Conservation (phyloP, 208 protist genomes). For the Sergeia podlipaevii region DNA sequence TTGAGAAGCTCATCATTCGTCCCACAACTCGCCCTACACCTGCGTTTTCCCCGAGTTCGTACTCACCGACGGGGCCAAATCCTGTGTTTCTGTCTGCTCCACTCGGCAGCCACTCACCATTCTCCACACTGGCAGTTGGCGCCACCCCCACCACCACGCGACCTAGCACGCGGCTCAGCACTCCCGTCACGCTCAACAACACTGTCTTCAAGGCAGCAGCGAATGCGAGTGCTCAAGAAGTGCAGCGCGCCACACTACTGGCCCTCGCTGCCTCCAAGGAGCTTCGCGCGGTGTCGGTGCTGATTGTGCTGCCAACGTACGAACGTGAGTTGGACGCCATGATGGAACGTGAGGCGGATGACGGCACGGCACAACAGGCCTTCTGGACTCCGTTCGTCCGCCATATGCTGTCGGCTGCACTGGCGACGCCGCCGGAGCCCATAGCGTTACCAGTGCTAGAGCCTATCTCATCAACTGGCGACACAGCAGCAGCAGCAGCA, state of each 20-base stretch:
- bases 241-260: conserved; percentile 45
- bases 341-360: conserved; percentile 18
- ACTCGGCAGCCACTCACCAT: no score
- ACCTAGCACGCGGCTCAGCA: conserved; percentile 8
- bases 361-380: conserved; percentile 23
- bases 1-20: conserved; percentile 56
- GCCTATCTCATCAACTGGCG: no score
- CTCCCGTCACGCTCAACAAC: conserved; percentile 23
- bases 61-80: background rate
- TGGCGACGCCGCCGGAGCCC: background rate
- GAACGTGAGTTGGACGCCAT: conserved; percentile 27
- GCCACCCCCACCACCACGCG: background rate
- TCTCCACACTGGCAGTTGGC: background rate
- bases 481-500: no score
- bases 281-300: conserved; percentile 37
- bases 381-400: conserved; percentile 62
- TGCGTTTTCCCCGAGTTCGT: conserved; percentile 1
- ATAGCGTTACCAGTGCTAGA: background rate
- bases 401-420: conserved; percentile 27
- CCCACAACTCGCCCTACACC: conserved; percentile 45
- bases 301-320: conserved; percentile 52
- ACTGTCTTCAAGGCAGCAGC: conserved; percentile 11
- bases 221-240: conserved; percentile 14
- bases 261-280: conserved; percentile 44
- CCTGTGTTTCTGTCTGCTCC: conserved; percentile 39